These are phyloP conservation scores for Cinchona pubescens DNA, from an alignment of 257 asterid genomes.

Conservation along the genomic window DNA sequence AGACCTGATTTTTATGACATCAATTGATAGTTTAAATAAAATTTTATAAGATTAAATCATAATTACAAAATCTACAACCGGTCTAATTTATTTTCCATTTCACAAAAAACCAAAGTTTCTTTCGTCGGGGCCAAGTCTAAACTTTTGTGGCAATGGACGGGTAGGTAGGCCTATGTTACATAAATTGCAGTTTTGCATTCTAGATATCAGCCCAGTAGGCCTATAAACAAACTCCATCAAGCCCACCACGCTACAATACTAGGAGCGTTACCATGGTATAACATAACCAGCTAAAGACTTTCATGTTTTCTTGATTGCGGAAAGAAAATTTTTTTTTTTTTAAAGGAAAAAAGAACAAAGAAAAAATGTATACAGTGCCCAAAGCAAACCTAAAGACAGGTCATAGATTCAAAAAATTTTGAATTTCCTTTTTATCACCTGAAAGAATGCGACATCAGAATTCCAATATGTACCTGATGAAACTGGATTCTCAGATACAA, in stretches of 20 bases:
- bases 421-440: conserved; percentile 8
- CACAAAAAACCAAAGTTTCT: neutral
- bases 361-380: too few species aligned
- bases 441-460: conserved; percentile 25
- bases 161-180: neutral
- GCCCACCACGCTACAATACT: neutral
- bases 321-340: too few species aligned
- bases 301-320: neutral
- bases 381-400: neutral
- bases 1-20: too few species aligned
- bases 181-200: too few species aligned
- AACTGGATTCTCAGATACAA: conserved; percentile 30
- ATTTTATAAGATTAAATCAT: too few species aligned
- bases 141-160: neutral
- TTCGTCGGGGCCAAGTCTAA: neutral
- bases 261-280: too few species aligned
- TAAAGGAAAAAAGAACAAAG: too few species aligned
- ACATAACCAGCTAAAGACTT: too few species aligned
- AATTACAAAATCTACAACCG: too few species aligned
- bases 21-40: too few species aligned
- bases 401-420: neutral
- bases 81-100: too few species aligned
- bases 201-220: neutral
- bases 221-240: neutral
- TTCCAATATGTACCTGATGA: conserved; percentile 26